A percentile compares a stretch with the other conserved stretches of the same genome.
Conservation (phyloP, 306 rosid species). For the Quercus glauca region DNA sequence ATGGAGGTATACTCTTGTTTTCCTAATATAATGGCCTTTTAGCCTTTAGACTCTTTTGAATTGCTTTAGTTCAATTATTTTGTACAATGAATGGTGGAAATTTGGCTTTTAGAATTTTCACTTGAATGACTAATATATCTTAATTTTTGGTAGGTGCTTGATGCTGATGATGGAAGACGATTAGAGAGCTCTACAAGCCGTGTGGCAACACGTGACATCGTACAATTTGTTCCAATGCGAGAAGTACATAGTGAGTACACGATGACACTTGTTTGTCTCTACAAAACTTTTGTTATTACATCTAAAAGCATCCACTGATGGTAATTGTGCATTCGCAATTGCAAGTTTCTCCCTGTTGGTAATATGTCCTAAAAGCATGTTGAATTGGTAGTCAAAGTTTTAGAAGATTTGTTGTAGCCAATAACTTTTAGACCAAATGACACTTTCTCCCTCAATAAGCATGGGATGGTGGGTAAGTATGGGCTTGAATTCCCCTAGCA, state of each 20-base stretch:
- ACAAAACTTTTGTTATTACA: background rate
- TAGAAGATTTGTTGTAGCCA: background rate
- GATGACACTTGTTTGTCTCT: background rate
- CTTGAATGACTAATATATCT: background rate
- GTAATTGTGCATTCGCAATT: too few species aligned
- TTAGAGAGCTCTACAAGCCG: constrained; percentile 68
- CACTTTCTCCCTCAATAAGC: too few species aligned
- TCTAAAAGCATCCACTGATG: background rate
- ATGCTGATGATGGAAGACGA: constrained; percentile 68
- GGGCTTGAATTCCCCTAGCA: too few species aligned
- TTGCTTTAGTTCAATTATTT: background rate
- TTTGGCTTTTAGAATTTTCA: background rate
- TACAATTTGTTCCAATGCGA: constrained; percentile 83
- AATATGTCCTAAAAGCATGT: background rate
- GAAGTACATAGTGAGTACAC: constrained; percentile 61
- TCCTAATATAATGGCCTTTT: background rate
- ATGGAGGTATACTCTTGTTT: constrained; percentile 60
- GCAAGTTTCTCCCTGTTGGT: background rate
- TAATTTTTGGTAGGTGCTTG: constrained; percentile 52
- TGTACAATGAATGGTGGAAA: background rate
- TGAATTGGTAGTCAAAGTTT: background rate
- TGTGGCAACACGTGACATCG: constrained; percentile 71
- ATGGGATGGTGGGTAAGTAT: too few species aligned
- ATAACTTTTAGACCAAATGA: background rate
- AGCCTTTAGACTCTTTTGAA: background rate